Evolutionary conservation across 164 flowering plant species (phyloP).

Genomic region (Stephania yunnanensis): DNA sequence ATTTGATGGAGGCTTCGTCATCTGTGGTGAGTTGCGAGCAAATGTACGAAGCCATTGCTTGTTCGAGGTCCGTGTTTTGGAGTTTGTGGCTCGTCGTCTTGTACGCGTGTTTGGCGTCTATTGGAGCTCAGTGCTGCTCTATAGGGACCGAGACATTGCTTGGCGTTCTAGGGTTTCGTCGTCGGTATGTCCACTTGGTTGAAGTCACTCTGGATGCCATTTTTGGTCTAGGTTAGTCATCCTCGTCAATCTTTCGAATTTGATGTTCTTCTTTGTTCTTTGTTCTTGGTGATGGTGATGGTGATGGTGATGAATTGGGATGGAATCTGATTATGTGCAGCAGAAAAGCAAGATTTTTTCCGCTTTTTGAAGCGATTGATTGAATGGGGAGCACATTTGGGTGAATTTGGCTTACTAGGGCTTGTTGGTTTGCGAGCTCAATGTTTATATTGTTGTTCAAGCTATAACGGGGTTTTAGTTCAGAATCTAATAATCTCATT

Average conservation of each 20-base stretch:
- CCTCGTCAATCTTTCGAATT: neutral
- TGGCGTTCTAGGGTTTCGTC: neutral
- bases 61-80: neutral
- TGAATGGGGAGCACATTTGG: too few relatives aligned
- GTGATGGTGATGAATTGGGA: too few relatives aligned
- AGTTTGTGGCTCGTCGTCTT: neutral
- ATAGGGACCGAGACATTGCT: neutral
- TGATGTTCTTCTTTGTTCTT: neutral
- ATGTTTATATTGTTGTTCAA: neutral
- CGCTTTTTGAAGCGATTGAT: too few relatives aligned
- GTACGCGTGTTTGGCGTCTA: neutral
- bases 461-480: neutral
- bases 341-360: too few relatives aligned
- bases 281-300: neutral
- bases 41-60: neutral
- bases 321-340: neutral
- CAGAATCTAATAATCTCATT: neutral
- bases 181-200: neutral
- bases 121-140: neutral
- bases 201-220: neutral
- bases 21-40: neutral
- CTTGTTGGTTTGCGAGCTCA: too few relatives aligned
- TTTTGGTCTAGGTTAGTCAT: neutral
- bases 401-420: too few relatives aligned
- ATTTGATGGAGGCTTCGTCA: neutral